Conservation (phyloP, 2,329 filamentous ascomycete genomes). For the Acrocalymma vagum region DNA sequence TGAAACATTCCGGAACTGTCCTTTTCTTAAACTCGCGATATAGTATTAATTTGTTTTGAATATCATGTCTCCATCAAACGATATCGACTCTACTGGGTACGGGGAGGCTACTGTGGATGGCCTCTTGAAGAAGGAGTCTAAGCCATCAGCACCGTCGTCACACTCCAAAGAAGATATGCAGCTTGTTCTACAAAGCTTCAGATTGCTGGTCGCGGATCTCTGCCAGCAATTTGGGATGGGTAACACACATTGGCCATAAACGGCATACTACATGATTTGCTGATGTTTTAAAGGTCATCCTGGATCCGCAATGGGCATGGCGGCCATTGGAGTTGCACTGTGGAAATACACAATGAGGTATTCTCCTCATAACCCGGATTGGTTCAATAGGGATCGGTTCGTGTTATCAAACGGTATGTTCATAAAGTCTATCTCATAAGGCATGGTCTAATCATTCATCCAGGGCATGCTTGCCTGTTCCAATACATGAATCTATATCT, state of each 20-base stretch:
- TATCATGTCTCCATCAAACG: too few species aligned
- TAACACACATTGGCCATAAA: conserved; percentile 56
- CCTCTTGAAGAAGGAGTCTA: conserved; percentile 22
- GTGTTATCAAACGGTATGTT: conserved; percentile 62
- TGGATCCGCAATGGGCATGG: conserved; percentile 64
- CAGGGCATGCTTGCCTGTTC: conserved; percentile 61
- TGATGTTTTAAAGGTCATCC: conserved; percentile 6
- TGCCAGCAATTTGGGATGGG: conserved; percentile 74
- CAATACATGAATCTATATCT: conserved; percentile 63
- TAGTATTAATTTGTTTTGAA: too few species aligned
- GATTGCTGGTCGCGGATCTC: conserved; percentile 70
- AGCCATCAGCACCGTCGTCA: conserved; percentile 18
- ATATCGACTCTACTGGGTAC: conserved; percentile 21
- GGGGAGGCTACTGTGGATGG: conserved; percentile 21
- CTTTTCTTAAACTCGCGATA: too few species aligned
- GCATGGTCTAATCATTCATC: neutral
- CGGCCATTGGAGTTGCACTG: conserved; percentile 65
- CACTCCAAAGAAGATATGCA: conserved; percentile 26
- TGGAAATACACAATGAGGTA: conserved; percentile 69
- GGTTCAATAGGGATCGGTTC: conserved; percentile 68
- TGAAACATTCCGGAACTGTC: too few species aligned
- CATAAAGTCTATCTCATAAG: neutral
- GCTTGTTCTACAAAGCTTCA: conserved; percentile 66
- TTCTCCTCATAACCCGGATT: conserved; percentile 59
- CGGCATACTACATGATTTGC: neutral